Conservation (phyloP, 1,284 basidiomycete species). For the Ustilago cynodontis region DNA sequence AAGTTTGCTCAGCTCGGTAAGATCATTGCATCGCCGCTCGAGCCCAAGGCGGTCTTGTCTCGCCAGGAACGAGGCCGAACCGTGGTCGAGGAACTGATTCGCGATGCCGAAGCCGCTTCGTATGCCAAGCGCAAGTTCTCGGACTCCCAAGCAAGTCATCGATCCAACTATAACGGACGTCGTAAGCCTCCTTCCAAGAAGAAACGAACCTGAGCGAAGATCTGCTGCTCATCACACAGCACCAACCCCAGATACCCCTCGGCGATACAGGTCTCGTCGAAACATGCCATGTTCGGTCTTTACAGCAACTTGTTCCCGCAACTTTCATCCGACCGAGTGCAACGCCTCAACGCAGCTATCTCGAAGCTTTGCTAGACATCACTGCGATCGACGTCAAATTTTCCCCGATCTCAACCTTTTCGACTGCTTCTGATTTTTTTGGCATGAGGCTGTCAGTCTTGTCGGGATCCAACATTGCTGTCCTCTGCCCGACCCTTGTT, state of each 20-base stretch:
- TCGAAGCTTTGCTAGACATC: background rate
- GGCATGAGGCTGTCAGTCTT: background rate
- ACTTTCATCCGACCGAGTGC: no score
- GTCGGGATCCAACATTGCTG: background rate
- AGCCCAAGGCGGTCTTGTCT: constrained; percentile 79
- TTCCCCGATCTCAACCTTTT: background rate
- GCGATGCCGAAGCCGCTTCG: constrained; percentile 84
- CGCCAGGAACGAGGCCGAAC: constrained; percentile 80
- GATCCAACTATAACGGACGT: constrained; percentile 42
- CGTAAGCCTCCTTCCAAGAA: constrained; percentile 45
- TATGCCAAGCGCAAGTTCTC: constrained; percentile 95
- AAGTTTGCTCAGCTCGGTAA: constrained; percentile 89
- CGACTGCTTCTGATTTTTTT: background rate
- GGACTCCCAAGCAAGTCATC: constrained; percentile 72
- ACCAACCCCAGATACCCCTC: constrained; percentile 16
- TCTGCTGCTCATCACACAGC: background rate
- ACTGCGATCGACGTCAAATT: background rate
- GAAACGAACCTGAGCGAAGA: constrained; percentile 23
- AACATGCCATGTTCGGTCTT: background rate
- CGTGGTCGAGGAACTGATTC: constrained; percentile 88
- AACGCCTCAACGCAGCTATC: background rate
- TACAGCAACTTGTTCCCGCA: background rate
- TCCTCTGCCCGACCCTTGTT: background rate
- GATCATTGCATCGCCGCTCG: constrained; percentile 84
- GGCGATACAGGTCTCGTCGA: background rate